A percentile compares a stretch with the other conserved stretches of the same genome.
phyloP scores from a whole-genome alignment of 495 filamentous ascomycete species.

The Friedmanniomyces simplex region DNA sequence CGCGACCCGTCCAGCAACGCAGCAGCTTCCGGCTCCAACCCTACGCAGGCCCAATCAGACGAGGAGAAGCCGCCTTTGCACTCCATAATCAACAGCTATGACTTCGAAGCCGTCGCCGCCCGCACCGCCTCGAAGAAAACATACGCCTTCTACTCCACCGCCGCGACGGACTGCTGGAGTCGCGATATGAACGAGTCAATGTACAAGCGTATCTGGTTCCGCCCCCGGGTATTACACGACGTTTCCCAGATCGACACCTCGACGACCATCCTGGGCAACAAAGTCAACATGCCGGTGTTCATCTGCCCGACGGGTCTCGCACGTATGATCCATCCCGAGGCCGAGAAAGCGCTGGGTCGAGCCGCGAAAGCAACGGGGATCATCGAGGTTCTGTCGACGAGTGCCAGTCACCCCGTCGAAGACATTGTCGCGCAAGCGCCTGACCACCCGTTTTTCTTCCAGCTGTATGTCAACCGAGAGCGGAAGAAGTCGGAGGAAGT shows the following conservation, averaged over 20 bases:
- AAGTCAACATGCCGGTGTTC: conserved; percentile 53
- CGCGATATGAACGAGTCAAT: conserved; percentile 45
- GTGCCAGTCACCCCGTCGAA: conserved; percentile 54
- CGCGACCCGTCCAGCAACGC: neutral
- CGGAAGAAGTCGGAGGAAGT: conserved; percentile 53
- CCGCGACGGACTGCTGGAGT: conserved; percentile 65
- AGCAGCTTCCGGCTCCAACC: neutral
- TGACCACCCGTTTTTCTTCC: conserved; percentile 52
- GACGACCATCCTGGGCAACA: conserved; percentile 52
- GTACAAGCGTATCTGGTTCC: conserved; percentile 57
- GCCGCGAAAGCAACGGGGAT: conserved; percentile 35
- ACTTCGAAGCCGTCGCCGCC: conserved; percentile 59
- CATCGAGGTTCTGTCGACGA: conserved; percentile 58
- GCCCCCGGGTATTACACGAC: conserved; percentile 61
- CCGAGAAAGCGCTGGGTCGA: conserved; percentile 58
- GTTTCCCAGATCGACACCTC: conserved; percentile 47
- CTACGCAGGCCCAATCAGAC: conserved; percentile 18
- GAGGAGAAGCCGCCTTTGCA: conserved; percentile 54
- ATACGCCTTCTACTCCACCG: conserved; percentile 75
- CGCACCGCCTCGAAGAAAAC: conserved; percentile 56
- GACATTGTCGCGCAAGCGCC: conserved; percentile 39
- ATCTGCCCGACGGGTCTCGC: conserved; percentile 64
- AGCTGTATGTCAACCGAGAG: conserved; percentile 71
- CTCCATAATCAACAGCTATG: conserved; percentile 59
- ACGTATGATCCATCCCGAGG: conserved; percentile 57